Evolutionary conservation across 164 flowering plant genomes (phyloP), one percentile per base, ranked within the genome.

Genomic region (Saururus chinensis): DNA sequence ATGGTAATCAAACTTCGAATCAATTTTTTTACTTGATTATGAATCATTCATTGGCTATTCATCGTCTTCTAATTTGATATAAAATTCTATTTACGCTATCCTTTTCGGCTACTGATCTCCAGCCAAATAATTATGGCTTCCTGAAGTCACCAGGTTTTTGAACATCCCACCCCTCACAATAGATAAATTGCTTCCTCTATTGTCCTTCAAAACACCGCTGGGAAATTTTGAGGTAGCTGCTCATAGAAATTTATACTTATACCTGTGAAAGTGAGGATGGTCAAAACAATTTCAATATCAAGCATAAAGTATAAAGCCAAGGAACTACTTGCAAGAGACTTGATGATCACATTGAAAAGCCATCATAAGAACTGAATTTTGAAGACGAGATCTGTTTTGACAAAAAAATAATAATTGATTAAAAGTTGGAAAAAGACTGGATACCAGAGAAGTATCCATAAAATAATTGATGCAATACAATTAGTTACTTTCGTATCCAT

Each of bases 151-250:
- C 56, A 93, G 80, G 67, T 93, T 89, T 81, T 88, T 93, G 65
- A 93, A 67, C 78, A 93, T 79, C 60, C 99, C 99, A n/a, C 95
- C 92, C 76, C 89, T 76, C 23, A 97, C 99, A 22, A 90, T 77
- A 0, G 87, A 85, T 65, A 90, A 40, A 75, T 90, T 93, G 83
- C 96, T 90, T 66, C 97, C 97, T 77, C 97, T 75, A 65, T 90
- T 87, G 49, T 93, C 99, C 74, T 72, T 86, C 23, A 83, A 72
- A 9, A 88, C 99, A 60, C 84, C 88, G 71, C 82, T 71, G 10
- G 99, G 99, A n/a, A 93, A 74, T 67, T 83, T 93, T 37, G 97
- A 81, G 55, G 99, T 93, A 63, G 91, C 85, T 62, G 91, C 96
- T 7, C 74, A 67, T 30, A 93, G 86, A 59, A 90, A 90, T 71